phyloP scores from a whole-genome alignment of 148 eudicot species.

The Amaranthus cruentus region DNA sequence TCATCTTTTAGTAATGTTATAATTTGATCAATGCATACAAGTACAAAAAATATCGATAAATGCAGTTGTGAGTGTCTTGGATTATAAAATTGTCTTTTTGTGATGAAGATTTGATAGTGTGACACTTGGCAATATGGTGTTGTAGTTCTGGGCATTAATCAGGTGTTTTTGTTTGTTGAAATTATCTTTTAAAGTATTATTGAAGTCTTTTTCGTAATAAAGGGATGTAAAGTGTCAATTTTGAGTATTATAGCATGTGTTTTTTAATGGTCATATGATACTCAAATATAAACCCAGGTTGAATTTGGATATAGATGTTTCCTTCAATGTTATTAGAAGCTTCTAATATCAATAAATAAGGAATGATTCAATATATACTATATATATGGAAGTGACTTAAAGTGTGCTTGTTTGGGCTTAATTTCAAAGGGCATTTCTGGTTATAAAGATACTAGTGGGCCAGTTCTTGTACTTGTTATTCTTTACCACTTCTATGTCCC shows the following conservation, averaged over 20 bases:
- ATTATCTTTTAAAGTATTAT: background rate
- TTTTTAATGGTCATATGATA: constrained; percentile 10
- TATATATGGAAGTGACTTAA: constrained; percentile 11
- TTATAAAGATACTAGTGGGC: constrained; percentile 3
- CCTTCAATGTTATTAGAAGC: background rate
- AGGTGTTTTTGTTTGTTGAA: no score
- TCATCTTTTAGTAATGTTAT: no score
- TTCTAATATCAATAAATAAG: background rate
- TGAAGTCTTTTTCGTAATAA: background rate
- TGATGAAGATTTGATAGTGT: background rate
- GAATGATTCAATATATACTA: constrained; percentile 1
- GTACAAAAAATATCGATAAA: no score
- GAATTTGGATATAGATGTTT: constrained; percentile 1
- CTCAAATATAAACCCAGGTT: constrained; percentile 2
- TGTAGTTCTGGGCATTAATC: background rate
- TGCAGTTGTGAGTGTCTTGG: background rate
- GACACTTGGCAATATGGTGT: constrained; percentile 18
- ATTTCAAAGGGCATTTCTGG: constrained; percentile 4
- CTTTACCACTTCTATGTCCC: background rate
- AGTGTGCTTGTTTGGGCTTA: background rate
- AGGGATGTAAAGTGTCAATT: constrained; percentile 5
- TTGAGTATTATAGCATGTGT: constrained; percentile 13
- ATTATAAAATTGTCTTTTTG: constrained; percentile 9
- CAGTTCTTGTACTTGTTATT: constrained; percentile 9
- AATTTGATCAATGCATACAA: no score